Evolutionary conservation across 441 rosid species (phyloP).

Genomic region (Cnidoscolus chayamansa): DNA sequence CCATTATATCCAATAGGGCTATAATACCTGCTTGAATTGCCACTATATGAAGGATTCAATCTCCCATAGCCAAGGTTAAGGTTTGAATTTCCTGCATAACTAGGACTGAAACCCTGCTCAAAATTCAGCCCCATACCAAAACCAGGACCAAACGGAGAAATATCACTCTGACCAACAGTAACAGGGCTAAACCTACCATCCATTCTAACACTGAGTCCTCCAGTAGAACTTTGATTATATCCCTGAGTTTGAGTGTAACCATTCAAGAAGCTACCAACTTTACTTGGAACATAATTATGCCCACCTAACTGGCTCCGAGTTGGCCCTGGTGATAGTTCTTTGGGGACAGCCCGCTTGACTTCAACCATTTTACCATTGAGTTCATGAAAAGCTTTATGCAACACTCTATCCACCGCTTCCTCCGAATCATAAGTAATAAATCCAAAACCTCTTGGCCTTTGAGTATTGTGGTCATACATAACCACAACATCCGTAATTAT

Average conservation of each 20-base stretch:
- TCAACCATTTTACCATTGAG: conserved; percentile 86
- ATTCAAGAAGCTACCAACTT: conserved; percentile 59
- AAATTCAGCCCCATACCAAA: conserved; percentile 77
- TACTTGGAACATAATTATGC: conserved; percentile 58
- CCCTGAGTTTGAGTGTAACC: conserved; percentile 76
- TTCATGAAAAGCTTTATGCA: conserved; percentile 80
- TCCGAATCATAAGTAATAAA: conserved; percentile 85
- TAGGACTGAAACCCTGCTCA: conserved; percentile 70
- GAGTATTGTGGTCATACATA: conserved; percentile 89
- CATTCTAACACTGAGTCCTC: conserved; percentile 82
- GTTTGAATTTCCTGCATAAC: conserved; percentile 57
- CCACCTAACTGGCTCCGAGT: conserved; percentile 69
- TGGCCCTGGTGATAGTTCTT: conserved; percentile 79
- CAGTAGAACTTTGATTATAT: conserved; percentile 61
- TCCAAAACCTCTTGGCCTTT: conserved; percentile 90
- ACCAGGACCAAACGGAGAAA: conserved; percentile 63
- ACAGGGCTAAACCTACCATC: conserved; percentile 84
- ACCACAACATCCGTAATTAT: conserved; percentile 83
- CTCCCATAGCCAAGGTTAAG: conserved; percentile 75
- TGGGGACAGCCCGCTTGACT: conserved; percentile 80
- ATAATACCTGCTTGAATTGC: conserved; percentile 65
- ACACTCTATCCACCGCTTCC: conserved; percentile 76
- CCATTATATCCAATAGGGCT: conserved; percentile 66
- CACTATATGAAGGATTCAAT: conserved; percentile 73
- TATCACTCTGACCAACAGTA: conserved; percentile 67